Percentiles rank a stretch among this genome's conserved stretches.
phyloP scores from a whole-genome alignment of 176 grass and related monocot genomes.

The Elymus sibiricus region DNA sequence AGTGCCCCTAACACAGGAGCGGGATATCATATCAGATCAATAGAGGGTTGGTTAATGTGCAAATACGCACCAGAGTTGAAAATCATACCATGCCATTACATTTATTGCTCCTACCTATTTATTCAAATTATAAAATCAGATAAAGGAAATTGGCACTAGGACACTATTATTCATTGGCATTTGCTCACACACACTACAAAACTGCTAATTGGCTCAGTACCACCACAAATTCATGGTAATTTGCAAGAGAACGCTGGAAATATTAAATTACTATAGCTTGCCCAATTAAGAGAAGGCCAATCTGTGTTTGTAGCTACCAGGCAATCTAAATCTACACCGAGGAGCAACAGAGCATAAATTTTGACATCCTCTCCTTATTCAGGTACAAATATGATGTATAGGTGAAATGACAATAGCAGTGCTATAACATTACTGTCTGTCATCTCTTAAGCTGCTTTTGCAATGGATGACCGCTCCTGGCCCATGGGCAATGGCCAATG shows the following conservation, averaged over 20 bases:
- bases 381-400: neutral
- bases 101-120: neutral
- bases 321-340: neutral
- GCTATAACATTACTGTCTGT: neutral
- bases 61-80: neutral
- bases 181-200: neutral
- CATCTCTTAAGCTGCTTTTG: neutral
- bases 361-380: neutral
- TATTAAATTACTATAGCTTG: neutral
- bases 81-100: neutral
- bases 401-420: neutral
- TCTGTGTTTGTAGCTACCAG: neutral
- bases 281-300: neutral
- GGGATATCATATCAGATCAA: neutral
- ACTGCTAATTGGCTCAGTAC: neutral
- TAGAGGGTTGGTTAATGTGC: neutral
- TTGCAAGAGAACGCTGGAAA: neutral
- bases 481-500: neutral
- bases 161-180: neutral
- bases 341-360: neutral
- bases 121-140: neutral
- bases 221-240: neutral
- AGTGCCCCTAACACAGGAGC: slow-evolving; percentile 50
- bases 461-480: neutral
- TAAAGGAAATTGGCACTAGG: neutral